phyloP scores from a whole-genome alignment of 352 stramenopile species.

The Pythium inflatum region DNA sequence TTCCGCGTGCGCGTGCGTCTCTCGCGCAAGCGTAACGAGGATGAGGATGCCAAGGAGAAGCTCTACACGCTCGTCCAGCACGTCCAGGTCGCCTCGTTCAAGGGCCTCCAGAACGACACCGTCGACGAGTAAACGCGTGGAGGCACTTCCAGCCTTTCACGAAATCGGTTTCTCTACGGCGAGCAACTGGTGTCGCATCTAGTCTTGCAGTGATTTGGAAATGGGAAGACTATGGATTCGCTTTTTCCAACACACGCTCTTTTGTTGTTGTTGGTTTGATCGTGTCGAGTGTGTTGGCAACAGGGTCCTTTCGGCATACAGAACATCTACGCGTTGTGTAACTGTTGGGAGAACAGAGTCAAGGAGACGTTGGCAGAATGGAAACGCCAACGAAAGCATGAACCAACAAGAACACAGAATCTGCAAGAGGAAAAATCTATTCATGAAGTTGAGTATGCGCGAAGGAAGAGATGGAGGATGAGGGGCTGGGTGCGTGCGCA shows the following conservation, averaged over 20 bases:
- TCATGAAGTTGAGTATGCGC: constrained; percentile 3
- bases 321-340: too few species aligned
- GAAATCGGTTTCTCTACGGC: constrained; percentile 14
- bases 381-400: too few species aligned
- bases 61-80: constrained; percentile 99
- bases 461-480: neutral
- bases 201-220: constrained; percentile 30
- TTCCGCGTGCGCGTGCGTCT: constrained; percentile 97
- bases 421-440: constrained; percentile 33
- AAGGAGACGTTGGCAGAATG: too few species aligned
- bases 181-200: constrained; percentile 26
- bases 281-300: neutral
- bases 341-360: too few species aligned
- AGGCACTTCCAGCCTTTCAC: neutral
- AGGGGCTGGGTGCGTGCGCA: neutral
- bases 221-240: constrained; percentile 30
- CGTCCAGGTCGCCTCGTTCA: constrained; percentile 96
- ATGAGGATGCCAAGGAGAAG: constrained; percentile 99
- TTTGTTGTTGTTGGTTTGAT: constrained; percentile 6
- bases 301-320: too few species aligned
- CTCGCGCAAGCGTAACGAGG: constrained; percentile 98
- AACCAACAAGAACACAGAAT: too few species aligned
- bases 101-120: constrained; percentile 97
- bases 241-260: constrained; percentile 8
- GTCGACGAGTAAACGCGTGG: constrained; percentile 85